Evolutionary conservation across 106 monocot species (phyloP), one percentile per base, ranked within the genome.

Genomic region (Iris macrosiphon): DNA sequence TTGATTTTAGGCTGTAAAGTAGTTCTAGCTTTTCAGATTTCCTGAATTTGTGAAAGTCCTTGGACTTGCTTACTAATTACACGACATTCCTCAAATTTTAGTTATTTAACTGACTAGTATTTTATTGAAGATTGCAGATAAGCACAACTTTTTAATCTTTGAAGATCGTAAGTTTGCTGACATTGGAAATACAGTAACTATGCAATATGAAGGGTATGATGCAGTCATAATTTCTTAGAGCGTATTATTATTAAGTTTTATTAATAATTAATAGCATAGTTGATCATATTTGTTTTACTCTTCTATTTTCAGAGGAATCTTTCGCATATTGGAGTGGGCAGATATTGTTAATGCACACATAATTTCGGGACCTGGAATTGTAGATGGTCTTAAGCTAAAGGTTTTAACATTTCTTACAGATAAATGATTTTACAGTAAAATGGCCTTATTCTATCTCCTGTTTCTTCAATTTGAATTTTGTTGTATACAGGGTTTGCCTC

Each of bases 201-300:
- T 98, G 96, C 96, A 98, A 65, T 98, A 98, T 78, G 96, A 98
- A 74, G 96, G 96, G 96, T 91, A 58, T 74, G 72, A 59, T 77
- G n/a, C 11, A 24, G 2, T 23, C n/a, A n/a, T n/a, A n/a, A n/a
- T n/a, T n/a, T n/a, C 40, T 39, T 23, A n/a, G n/a, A n/a, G n/a
- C 13, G n/a, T 65, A 14, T 25, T 15, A 37, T 42, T 20, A 29
- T 48, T 11, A 26, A 30, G 6, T 17, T 57, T 19, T 14, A 28
- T 49, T 37, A 22, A 25, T n/a, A 42, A 18, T 29, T 19, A 7
- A 17, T 59, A 4, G 24, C 20, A 2, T 41, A 35, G 14, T 18
- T 52, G n/a, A n/a, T n/a, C n/a, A n/a, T n/a, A n/a, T n/a, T n/a
- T 30, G 7, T 39, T 56, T 29, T 22, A 25, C 32, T 46, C 21